These are phyloP conservation scores for Fusarium annulatum DNA, from an alignment of 2,329 filamentous ascomycete genomes.

Conservation along the genomic window DNA sequence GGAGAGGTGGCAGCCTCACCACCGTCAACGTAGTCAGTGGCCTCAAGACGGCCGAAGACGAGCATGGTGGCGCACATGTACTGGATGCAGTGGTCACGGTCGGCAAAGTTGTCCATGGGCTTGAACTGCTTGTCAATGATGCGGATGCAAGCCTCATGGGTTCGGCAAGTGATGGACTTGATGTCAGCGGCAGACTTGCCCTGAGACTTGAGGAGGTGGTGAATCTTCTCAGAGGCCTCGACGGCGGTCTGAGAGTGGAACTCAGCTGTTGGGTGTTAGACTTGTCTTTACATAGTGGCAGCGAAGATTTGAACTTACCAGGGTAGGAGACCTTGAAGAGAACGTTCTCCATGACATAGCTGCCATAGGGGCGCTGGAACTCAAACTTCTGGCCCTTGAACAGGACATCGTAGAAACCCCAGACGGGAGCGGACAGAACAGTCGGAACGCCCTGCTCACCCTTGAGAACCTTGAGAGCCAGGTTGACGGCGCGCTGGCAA, in stretches of 20 bases:
- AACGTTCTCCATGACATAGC: conserved; percentile 99
- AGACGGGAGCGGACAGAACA: conserved; percentile 89
- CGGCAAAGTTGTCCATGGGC: conserved; percentile 99
- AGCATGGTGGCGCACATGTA: conserved; percentile 99
- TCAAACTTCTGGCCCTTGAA: conserved; percentile 97
- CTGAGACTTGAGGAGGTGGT: conserved; percentile 81
- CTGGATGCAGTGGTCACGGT: conserved; percentile 99
- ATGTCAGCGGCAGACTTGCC: conserved; percentile 96
- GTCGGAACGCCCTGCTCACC: conserved; percentile 93
- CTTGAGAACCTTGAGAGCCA: conserved; percentile 89
- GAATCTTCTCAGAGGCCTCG: conserved; percentile 90
- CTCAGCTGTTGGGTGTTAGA: conserved; percentile 67
- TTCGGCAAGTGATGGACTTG: conserved; percentile 91
- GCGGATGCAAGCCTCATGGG: conserved; percentile 96
- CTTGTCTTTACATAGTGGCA: neutral
- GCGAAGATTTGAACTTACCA: conserved; percentile 62
- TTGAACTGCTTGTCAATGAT: conserved; percentile 99
- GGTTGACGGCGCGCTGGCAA: conserved; percentile 93
- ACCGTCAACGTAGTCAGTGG: conserved; percentile 92
- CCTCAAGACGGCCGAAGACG: conserved; percentile 91
- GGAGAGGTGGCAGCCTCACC: conserved; percentile 90
- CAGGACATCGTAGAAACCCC: conserved; percentile 99
- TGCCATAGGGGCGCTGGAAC: conserved; percentile 96
- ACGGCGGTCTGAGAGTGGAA: conserved; percentile 99
- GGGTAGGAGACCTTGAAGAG: conserved; percentile 99